Percentiles rank a stretch among this genome's conserved stretches.
These are phyloP conservation scores for Nymphaea thermarum DNA, from an alignment of 164 flowering plant genomes.

Conservation along the genomic window DNA sequence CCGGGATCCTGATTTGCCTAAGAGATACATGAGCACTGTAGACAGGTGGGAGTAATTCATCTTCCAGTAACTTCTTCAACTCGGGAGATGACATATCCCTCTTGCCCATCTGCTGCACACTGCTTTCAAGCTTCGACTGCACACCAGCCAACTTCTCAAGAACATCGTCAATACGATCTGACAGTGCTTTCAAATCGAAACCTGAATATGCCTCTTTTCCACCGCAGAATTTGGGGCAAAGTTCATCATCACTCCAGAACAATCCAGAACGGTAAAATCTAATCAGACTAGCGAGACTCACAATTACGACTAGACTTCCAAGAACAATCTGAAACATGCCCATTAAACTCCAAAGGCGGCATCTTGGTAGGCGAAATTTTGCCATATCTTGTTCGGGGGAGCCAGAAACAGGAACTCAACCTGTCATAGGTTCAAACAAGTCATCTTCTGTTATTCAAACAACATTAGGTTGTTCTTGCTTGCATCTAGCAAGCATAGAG, in stretches of 20 bases:
- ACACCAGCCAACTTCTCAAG: conserved; percentile 42
- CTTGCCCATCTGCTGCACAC: conserved; percentile 48
- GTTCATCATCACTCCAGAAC: conserved; percentile 50
- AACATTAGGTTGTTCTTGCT: too few relatives aligned
- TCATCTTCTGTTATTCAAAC: too few relatives aligned
- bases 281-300: conserved; percentile 50
- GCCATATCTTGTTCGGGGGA: conserved; percentile 24
- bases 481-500: too few relatives aligned
- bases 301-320: conserved; percentile 57
- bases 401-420: conserved; percentile 11
- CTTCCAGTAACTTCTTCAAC: conserved; percentile 49
- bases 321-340: conserved; percentile 49
- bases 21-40: conserved; percentile 71
- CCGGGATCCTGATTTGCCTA: conserved; percentile 66
- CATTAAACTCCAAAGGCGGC: conserved; percentile 35
- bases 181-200: conserved; percentile 41
- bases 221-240: conserved; percentile 51
- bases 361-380: conserved; percentile 36
- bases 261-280: conserved; percentile 69
- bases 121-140: conserved; percentile 56
- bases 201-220: conserved; percentile 23
- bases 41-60: conserved; percentile 67
- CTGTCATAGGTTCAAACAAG: too few relatives aligned
- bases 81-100: conserved; percentile 31
- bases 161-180: conserved; percentile 57